Evolutionary conservation across 176 grass and related monocot species (phyloP).

Genomic region (Carex pumila): DNA sequence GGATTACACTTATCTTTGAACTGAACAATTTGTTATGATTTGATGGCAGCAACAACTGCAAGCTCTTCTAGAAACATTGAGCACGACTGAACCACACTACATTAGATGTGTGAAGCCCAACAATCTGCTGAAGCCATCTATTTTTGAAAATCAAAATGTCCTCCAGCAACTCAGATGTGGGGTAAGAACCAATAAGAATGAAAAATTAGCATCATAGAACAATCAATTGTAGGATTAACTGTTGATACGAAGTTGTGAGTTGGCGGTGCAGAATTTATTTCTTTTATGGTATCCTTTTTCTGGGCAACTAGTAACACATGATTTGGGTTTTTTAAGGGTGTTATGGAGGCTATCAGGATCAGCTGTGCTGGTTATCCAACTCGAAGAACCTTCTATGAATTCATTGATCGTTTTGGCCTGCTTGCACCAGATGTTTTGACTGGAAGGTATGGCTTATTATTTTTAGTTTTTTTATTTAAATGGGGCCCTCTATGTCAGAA

Average conservation of each 20-base stretch:
- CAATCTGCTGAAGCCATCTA: conserved; percentile 86
- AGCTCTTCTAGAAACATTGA: conserved; percentile 86
- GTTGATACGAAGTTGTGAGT: background rate
- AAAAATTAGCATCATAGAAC: background rate
- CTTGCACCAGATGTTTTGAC: conserved; percentile 82
- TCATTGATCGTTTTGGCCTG: conserved; percentile 91
- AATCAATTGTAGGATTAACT: background rate
- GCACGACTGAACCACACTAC: conserved; percentile 91
- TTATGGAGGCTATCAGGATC: conserved; percentile 98
- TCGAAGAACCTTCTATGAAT: conserved; percentile 82
- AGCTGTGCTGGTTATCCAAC: conserved; percentile 97
- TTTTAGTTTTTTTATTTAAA: background rate
- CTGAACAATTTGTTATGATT: conserved; percentile 10
- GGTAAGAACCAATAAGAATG: conserved; percentile 41
- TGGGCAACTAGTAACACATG: conserved; percentile 17
- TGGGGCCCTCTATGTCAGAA: background rate
- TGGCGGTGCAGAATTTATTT: background rate
- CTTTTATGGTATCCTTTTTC: conserved; percentile 19
- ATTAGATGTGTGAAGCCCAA: conserved; percentile 99
- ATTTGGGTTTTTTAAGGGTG: conserved; percentile 54
- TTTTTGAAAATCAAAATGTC: conserved; percentile 90
- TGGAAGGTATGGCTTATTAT: conserved; percentile 58
- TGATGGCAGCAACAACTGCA: conserved; percentile 92
- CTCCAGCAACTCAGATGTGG: conserved; percentile 98
- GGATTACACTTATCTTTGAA: background rate